A percentile compares a stretch with the other conserved stretches of the same genome.
These are phyloP conservation scores for Fusarium coffeatum DNA, from an alignment of 2,329 filamentous ascomycete species.

Conservation along the genomic window DNA sequence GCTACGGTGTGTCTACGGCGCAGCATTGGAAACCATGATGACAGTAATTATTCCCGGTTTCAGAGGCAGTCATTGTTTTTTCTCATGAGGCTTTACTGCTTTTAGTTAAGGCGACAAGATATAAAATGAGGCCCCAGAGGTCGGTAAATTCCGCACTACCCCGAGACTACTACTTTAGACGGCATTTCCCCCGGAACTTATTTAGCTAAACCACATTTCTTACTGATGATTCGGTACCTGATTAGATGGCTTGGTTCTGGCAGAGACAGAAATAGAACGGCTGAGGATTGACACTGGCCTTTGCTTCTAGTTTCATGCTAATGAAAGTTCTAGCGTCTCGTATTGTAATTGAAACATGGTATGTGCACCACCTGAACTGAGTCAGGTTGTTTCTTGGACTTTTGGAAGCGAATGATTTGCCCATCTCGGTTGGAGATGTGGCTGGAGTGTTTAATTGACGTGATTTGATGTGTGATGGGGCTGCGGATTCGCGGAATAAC, in stretches of 20 bases:
- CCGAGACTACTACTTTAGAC: background rate
- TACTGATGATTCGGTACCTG: background rate
- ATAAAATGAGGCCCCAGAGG: background rate
- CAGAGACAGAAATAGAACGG: background rate
- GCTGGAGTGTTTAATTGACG: background rate
- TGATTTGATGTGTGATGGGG: background rate
- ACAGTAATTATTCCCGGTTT: conserved; percentile 17
- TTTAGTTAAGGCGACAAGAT: background rate
- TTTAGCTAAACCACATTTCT: background rate
- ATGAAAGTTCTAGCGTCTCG: conserved; percentile 13
- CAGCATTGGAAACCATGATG: background rate
- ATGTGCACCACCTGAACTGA: background rate
- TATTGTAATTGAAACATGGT: conserved; percentile 4
- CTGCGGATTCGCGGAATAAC: background rate
- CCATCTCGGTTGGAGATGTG: background rate
- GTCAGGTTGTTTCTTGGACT: background rate
- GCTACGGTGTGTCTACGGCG: background rate
- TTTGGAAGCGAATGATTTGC: background rate
- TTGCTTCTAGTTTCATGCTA: conserved; percentile 11
- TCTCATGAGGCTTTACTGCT: background rate
- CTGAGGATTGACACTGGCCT: background rate
- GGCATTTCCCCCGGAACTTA: background rate
- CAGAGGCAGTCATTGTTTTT: background rate
- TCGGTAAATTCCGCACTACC: conserved; percentile 6
- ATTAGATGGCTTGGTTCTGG: background rate